Base-by-base conservation (phyloP, 2,329 filamentous ascomycete species). In the Xylaria sp. region DNA sequence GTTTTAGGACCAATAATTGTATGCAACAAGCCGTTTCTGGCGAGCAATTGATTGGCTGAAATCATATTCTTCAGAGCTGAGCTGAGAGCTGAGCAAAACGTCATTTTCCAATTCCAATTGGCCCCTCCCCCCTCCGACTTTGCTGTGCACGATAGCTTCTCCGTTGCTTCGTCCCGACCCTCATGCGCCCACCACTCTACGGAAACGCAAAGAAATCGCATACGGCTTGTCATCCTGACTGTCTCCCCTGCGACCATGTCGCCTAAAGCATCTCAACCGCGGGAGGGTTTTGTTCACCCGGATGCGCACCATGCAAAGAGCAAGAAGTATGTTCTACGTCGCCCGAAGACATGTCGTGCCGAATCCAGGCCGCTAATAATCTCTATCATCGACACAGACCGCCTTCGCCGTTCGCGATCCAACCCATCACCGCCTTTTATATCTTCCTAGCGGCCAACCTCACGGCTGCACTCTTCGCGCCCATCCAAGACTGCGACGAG, bases 401-500 rank as follows among this genome's bases (percentile, higher is more conserved):
- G 72, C 83, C 82, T 64, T 87, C 85, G 66, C 84, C 85, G 60
- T 92, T 90, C 78, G 86, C 86, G 70, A 84, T 96, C 69, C 86
- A 91, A 73, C 88, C 93, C 64, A 92, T 93, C 73, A 86, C 88
- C 56, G 92, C 92, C 13, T 97, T 97, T 79, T 96, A 92, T 77
- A 81, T 93, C 71, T 96, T 97, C 79, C 83, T 97, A 54, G 83
- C 84, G 36, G 90, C 92, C 72, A 93, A 93, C 77, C 73, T 92
- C 20, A 75, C 95, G 26, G 92, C 95, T 6, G 96, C 95, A 11
- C 77, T 92, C 38, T 95, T 91, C 79, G 90, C 94, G 1, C 96
- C 96, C 0, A 97, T 99, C 72, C 94, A 97, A 79, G 96, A 99
- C 81, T 99, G 96, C 79, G 96, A 99, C 76, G 96, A 99, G 83